These are phyloP conservation scores for Suhomyces vadensis DNA, from an alignment of 805 yeast genomes.

Conservation along the genomic window DNA sequence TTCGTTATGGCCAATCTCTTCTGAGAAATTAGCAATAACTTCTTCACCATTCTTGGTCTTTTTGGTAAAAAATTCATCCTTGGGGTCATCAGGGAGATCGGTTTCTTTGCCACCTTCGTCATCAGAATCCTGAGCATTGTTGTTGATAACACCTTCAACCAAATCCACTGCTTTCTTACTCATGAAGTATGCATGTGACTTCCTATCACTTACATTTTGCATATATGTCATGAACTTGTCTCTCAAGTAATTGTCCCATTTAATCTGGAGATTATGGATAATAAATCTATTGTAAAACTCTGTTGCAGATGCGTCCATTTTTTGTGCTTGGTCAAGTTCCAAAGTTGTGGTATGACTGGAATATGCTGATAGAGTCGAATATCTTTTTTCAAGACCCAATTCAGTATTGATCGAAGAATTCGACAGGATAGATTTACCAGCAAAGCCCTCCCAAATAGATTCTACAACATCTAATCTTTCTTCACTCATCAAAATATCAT, in stretches of 20 bases:
- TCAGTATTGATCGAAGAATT: slow-evolving; percentile 10
- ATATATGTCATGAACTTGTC: slow-evolving; percentile 63
- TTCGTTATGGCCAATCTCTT: slow-evolving; percentile 45
- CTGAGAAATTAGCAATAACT: slow-evolving; percentile 50
- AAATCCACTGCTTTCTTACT: slow-evolving; percentile 51
- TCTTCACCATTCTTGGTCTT: slow-evolving; percentile 28
- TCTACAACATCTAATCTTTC: slow-evolving; percentile 25
- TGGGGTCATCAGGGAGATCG: slow-evolving; percentile 19
- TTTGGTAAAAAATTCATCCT: slow-evolving; percentile 13
- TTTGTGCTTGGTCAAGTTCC: slow-evolving; percentile 25
- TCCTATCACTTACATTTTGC: slow-evolving; percentile 43
- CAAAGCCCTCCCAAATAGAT: slow-evolving; percentile 22
- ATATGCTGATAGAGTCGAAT: slow-evolving; percentile 27
- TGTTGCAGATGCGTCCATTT: slow-evolving; percentile 23
- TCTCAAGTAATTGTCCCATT: slow-evolving; percentile 75
- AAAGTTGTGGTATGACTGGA: slow-evolving; percentile 30
- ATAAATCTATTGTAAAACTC: slow-evolving; percentile 68
- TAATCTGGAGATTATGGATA: slow-evolving; percentile 68
- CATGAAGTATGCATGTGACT: slow-evolving; percentile 45
- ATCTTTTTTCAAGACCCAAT: slow-evolving; percentile 3
- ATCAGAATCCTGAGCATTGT: slow-evolving; percentile 9
- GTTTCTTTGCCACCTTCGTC: slow-evolving; percentile 18
- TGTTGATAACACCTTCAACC: slow-evolving; percentile 42
- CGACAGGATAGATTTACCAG: slow-evolving; percentile 7
- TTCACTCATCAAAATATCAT: slow-evolving; percentile 29